These are phyloP conservation scores for Seiridium unicorne DNA, from an alignment of 2,329 filamentous ascomycete genomes.

Conservation along the genomic window DNA sequence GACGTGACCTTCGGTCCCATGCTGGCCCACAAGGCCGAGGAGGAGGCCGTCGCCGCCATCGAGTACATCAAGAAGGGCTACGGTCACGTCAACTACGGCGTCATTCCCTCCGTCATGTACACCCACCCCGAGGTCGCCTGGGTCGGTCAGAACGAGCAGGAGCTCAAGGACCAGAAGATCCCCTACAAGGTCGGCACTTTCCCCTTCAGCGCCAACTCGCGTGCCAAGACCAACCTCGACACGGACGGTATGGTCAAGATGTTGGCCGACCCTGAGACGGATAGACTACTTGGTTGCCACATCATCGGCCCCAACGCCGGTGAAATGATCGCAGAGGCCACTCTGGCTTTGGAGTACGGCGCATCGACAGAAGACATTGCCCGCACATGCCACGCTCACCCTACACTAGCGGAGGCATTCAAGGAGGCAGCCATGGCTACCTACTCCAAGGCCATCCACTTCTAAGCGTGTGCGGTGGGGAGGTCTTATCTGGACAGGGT, in stretches of 20 bases:
- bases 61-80: slow-evolving; percentile 98
- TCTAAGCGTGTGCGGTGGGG: slow-evolving; percentile 48
- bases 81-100: slow-evolving; percentile 98
- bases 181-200: slow-evolving; percentile 93
- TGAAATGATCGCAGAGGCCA: slow-evolving; percentile 99
- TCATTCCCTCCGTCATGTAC: slow-evolving; percentile 99
- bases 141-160: slow-evolving; percentile 97
- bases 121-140: slow-evolving; percentile 97
- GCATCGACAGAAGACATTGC: slow-evolving; percentile 93
- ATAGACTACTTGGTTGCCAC: slow-evolving; percentile 91
- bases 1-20: slow-evolving; percentile 97
- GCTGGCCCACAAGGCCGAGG: slow-evolving; percentile 99
- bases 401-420: slow-evolving; percentile 94
- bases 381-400: slow-evolving; percentile 94
- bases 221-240: slow-evolving; percentile 98
- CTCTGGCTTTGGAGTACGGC: slow-evolving; percentile 92
- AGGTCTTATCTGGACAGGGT: background rate
- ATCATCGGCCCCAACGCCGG: slow-evolving; percentile 95
- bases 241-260: slow-evolving; percentile 97
- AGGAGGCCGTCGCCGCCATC: slow-evolving; percentile 90
- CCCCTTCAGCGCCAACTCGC: slow-evolving; percentile 97
- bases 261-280: slow-evolving; percentile 92
- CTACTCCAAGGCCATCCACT: slow-evolving; percentile 93
- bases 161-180: slow-evolving; percentile 84
- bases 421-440: slow-evolving; percentile 99